Conservation (phyloP, 805 yeast species). For the Teunomyces gatunensis region DNA sequence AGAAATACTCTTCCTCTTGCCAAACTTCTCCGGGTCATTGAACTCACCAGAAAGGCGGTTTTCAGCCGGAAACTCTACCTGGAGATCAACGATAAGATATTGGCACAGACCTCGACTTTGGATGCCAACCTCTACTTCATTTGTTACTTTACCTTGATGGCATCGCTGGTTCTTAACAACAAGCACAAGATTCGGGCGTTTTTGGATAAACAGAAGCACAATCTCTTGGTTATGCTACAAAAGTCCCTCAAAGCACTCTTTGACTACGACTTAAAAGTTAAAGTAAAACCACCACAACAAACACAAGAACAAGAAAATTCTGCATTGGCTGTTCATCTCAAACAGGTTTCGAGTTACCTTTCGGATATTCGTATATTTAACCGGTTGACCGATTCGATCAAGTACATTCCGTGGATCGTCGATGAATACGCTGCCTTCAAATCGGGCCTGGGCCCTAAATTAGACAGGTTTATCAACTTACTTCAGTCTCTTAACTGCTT, state of each 20-base stretch:
- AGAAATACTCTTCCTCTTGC: slow-evolving; percentile 26
- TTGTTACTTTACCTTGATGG: slow-evolving; percentile 40
- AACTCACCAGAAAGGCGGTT: slow-evolving; percentile 23
- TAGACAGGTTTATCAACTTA: slow-evolving; percentile 34
- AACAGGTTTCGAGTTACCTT: slow-evolving; percentile 33
- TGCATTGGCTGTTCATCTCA: slow-evolving; percentile 33
- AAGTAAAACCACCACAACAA: background rate
- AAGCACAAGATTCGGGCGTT: slow-evolving; percentile 31
- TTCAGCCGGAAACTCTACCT: slow-evolving; percentile 39
- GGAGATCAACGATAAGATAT: slow-evolving; percentile 40
- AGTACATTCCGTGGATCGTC: slow-evolving; percentile 45
- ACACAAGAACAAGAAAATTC: slow-evolving; percentile 4
- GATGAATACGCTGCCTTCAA: slow-evolving; percentile 34
- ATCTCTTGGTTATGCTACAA: slow-evolving; percentile 16
- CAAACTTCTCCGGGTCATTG: slow-evolving; percentile 12
- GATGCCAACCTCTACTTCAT: slow-evolving; percentile 41
- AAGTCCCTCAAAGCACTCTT: slow-evolving; percentile 5
- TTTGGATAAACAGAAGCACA: slow-evolving; percentile 23
- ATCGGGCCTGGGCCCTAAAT: slow-evolving; percentile 23
- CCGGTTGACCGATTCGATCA: slow-evolving; percentile 39
- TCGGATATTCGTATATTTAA: slow-evolving; percentile 43
- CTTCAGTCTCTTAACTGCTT: slow-evolving; percentile 41
- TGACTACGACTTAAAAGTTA: slow-evolving; percentile 13
- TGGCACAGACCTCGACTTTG: slow-evolving; percentile 30
- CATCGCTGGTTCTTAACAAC: slow-evolving; percentile 37